Conservation (phyloP, 352 stramenopile species). For the Aphanomyces astaci region DNA sequence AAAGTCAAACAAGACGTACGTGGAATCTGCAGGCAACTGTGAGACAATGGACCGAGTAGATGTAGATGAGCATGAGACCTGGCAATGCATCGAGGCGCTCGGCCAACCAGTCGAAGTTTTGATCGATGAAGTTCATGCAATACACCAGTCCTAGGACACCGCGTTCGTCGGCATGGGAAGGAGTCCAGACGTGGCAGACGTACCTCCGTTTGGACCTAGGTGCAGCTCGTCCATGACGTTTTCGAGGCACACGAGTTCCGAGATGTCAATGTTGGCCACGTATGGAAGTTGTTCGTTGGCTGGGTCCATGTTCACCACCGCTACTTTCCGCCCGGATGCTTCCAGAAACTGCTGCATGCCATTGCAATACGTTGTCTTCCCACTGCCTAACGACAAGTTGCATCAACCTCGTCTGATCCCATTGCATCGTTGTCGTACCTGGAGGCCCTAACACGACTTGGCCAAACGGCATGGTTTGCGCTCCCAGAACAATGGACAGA, state of each 20-base stretch:
- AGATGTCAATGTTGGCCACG: conserved; percentile 85
- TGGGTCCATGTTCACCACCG: conserved; percentile 98
- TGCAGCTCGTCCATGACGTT: conserved; percentile 91
- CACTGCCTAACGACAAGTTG: conserved; percentile 40
- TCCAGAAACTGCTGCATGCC: conserved; percentile 93
- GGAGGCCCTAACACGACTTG: conserved; percentile 20
- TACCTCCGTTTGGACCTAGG: conserved; percentile 93
- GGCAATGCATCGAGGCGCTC: conserved; percentile 78
- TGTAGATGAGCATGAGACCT: conserved; percentile 22
- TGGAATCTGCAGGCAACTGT: conserved; percentile 46
- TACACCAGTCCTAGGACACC: conserved; percentile 86
- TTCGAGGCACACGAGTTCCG: conserved; percentile 95
- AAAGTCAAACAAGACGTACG: conserved; percentile 99
- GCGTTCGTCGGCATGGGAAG: background rate
- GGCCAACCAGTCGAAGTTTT: conserved; percentile 98
- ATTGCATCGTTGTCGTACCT: background rate
- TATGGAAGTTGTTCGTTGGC: conserved; percentile 91
- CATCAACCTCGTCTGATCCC: background rate
- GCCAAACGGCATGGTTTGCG: conserved; percentile 17
- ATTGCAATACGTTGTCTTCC: conserved; percentile 99
- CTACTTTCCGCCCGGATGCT: conserved; percentile 50
- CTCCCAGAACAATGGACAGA: no score
- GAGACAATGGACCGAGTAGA: background rate
- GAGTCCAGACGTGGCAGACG: conserved; percentile 1
- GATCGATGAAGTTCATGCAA: conserved; percentile 98